Evolutionary conservation across 306 rosid genomes (phyloP).

Genomic region (Cotoneaster glaucophyllus): DNA sequence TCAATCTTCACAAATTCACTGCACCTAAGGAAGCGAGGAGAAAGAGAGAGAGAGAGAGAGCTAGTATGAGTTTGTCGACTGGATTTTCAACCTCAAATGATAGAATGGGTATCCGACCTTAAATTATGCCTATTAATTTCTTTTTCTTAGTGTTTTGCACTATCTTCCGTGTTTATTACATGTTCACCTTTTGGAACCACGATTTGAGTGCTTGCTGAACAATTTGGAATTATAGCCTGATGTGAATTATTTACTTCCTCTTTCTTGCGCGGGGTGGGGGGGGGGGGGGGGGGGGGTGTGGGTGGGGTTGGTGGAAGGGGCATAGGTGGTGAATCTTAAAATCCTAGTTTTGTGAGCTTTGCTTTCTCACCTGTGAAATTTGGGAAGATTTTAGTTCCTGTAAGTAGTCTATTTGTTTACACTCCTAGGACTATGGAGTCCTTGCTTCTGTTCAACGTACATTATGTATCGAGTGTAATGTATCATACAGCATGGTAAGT

Average conservation of each 20-base stretch:
- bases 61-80: constrained; percentile 10
- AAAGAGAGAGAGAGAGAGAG: neutral
- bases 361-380: neutral
- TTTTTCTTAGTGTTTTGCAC: neutral
- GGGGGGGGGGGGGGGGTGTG: neutral
- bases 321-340: neutral
- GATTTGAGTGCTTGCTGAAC: neutral
- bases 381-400: neutral
- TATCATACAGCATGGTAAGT: constrained; percentile 1
- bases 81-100: constrained; percentile 7
- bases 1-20: neutral
- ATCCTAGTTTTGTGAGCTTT: neutral
- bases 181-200: neutral
- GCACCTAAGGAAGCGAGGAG: neutral
- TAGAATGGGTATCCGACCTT: constrained; percentile 8
- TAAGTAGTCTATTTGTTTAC: neutral
- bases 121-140: neutral
- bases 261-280: neutral
- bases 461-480: neutral
- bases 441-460: neutral
- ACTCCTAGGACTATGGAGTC: neutral
- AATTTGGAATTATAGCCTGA: neutral
- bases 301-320: too few species aligned
- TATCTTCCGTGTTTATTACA: neutral
- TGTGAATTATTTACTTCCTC: neutral